Percentiles rank a stretch among this genome's conserved stretches.
phyloP scores from a whole-genome alignment of 73 alveolate genomes.

The Tetrahymena elliotti region DNA sequence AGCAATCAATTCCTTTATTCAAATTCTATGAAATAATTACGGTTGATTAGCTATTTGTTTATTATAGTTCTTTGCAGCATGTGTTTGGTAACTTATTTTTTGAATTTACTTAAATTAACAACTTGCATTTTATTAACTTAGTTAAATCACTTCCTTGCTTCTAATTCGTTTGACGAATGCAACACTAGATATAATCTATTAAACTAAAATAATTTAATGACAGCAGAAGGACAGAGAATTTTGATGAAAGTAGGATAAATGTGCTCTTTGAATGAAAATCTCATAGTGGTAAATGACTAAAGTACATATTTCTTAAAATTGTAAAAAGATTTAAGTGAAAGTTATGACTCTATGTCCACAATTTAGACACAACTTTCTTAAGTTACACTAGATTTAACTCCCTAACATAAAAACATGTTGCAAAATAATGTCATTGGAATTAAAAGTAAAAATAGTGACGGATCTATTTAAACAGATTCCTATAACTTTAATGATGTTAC shows the following conservation, averaged over 20 bases:
- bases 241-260: background rate
- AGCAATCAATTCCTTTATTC: background rate
- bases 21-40: background rate
- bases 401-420: background rate
- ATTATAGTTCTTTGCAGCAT: background rate
- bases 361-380: background rate
- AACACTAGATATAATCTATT: background rate
- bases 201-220: background rate
- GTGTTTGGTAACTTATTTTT: background rate
- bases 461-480: background rate
- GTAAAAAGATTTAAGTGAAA: background rate
- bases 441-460: background rate
- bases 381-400: background rate
- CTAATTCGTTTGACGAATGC: background rate
- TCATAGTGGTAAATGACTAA: background rate
- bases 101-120: background rate
- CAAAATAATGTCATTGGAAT: background rate
- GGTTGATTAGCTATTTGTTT: background rate
- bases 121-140: no score
- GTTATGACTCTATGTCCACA: background rate
- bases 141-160: background rate
- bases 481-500: background rate
- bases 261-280: background rate
- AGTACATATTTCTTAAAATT: background rate
- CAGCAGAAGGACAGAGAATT: background rate